A percentile compares a stretch with the other conserved stretches of the same genome.
Evolutionary conservation across 306 rosid species (phyloP).

Genomic region (Vigna hirtella): DNA sequence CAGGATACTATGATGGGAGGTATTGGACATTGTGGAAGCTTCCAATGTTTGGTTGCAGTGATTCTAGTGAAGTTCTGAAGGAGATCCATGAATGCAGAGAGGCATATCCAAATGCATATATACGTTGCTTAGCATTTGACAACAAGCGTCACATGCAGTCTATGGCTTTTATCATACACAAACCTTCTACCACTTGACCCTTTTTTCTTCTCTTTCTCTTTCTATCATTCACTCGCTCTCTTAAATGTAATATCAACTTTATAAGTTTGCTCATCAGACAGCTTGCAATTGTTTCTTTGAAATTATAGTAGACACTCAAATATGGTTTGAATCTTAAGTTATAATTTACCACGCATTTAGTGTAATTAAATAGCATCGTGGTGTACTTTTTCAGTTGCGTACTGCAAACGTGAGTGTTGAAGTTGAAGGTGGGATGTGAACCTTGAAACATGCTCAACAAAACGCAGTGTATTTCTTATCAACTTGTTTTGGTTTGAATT

Average conservation of each 20-base stretch:
- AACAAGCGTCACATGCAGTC: conserved; percentile 70
- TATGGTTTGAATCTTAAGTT: neutral
- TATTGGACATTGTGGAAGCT: conserved; percentile 92
- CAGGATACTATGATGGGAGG: conserved; percentile 91
- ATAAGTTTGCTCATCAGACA: conserved; percentile 6
- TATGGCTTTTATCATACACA: conserved; percentile 77
- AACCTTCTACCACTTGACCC: conserved; percentile 45
- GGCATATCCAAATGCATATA: conserved; percentile 69
- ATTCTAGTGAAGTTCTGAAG: conserved; percentile 62
- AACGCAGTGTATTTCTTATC: neutral
- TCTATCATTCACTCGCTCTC: neutral
- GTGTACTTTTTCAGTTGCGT: neutral
- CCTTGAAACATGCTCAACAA: neutral
- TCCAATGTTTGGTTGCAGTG: conserved; percentile 79
- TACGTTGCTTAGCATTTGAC: conserved; percentile 79
- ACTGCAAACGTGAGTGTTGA: neutral
- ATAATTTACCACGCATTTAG: neutral
- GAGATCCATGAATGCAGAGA: conserved; percentile 72
- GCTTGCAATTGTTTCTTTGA: conserved; percentile 30
- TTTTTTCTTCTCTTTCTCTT: neutral
- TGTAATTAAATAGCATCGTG: neutral
- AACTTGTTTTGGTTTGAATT: neutral
- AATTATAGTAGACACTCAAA: conserved; percentile 14
- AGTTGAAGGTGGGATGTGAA: too few relatives aligned
- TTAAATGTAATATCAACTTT: neutral